Percentiles rank a stretch among this genome's conserved stretches.
Evolutionary conservation across 2,329 filamentous ascomycete species (phyloP).

Genomic region (Berkeleyomyces basicola): DNA sequence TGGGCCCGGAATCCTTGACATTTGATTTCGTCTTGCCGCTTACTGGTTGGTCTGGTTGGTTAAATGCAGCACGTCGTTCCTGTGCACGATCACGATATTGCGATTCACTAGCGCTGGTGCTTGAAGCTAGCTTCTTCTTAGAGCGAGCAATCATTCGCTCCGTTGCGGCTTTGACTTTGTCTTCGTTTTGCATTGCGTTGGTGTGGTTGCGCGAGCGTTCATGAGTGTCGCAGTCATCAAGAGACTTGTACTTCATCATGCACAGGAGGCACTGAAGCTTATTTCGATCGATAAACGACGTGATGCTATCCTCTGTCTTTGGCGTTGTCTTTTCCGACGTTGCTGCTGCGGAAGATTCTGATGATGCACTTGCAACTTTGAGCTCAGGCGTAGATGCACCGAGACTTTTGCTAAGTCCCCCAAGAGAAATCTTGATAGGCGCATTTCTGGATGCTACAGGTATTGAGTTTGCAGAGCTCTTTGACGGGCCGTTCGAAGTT

Average conservation of each 20-base stretch:
- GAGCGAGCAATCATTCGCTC: slow-evolving; percentile 23
- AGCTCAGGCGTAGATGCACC: background rate
- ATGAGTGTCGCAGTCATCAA: slow-evolving; percentile 27
- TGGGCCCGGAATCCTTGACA: slow-evolving; percentile 15
- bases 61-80: slow-evolving; percentile 46
- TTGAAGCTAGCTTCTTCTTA: slow-evolving; percentile 16
- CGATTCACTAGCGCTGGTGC: slow-evolving; percentile 6
- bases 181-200: slow-evolving; percentile 24
- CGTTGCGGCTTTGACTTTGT: slow-evolving; percentile 33
- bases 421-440: slow-evolving; percentile 22
- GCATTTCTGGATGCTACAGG: slow-evolving; percentile 1
- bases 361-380: background rate
- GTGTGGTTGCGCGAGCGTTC: slow-evolving; percentile 28
- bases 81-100: slow-evolving; percentile 51
- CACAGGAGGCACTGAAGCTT: slow-evolving; percentile 30
- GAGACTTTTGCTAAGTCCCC: slow-evolving; percentile 8
- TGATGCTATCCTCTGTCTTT: slow-evolving; percentile 8
- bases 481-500: background rate
- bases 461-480: slow-evolving; percentile 7
- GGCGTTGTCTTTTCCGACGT: background rate
- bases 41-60: slow-evolving; percentile 38
- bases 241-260: slow-evolving; percentile 30
- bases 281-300: slow-evolving; percentile 42
- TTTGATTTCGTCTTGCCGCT: slow-evolving; percentile 16
- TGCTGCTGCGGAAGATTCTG: background rate